Conservation (phyloP, 2,329 filamentous ascomycete species). For the Aaosphaeria pasadenensis region DNA sequence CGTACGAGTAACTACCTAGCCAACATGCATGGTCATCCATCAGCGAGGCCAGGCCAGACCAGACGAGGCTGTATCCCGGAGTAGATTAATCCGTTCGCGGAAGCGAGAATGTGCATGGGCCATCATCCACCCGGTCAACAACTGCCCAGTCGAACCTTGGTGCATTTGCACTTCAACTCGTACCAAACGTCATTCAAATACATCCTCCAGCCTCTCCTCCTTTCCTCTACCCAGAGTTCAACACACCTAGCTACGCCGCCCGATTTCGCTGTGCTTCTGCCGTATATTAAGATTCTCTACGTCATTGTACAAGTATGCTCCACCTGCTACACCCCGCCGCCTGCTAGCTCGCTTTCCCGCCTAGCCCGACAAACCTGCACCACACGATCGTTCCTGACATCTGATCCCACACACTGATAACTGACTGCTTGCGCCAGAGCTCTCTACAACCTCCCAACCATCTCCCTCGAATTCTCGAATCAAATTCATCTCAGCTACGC, state of each 20-base stretch:
- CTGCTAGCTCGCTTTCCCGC: slow-evolving; percentile 22
- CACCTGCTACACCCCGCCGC: slow-evolving; percentile 22
- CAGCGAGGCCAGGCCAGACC: no score
- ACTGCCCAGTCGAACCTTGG: not conserved
- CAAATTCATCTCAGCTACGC: slow-evolving; percentile 12
- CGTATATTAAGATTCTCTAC: slow-evolving; percentile 12
- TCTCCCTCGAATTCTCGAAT: slow-evolving; percentile 8
- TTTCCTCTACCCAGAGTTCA: not conserved
- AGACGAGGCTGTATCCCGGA: no score
- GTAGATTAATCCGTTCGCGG: no score
- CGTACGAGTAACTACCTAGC: no score
- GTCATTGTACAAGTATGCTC: slow-evolving; percentile 13
- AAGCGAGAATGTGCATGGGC: no score
- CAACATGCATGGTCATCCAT: no score
- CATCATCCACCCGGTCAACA: no score
- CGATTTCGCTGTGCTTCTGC: slow-evolving; percentile 1
- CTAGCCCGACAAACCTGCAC: slow-evolving; percentile 28
- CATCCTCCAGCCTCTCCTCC: slow-evolving; percentile 11
- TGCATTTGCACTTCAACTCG: slow-evolving; percentile 12
- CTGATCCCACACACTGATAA: slow-evolving; percentile 11
- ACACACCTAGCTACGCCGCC: not conserved
- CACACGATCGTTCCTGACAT: slow-evolving; percentile 29
- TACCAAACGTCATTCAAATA: slow-evolving; percentile 34
- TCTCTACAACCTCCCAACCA: slow-evolving; percentile 1
- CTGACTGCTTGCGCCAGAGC: not conserved